Conservation (phyloP, 176 grass and related monocot genomes). For the Typha latifolia region DNA sequence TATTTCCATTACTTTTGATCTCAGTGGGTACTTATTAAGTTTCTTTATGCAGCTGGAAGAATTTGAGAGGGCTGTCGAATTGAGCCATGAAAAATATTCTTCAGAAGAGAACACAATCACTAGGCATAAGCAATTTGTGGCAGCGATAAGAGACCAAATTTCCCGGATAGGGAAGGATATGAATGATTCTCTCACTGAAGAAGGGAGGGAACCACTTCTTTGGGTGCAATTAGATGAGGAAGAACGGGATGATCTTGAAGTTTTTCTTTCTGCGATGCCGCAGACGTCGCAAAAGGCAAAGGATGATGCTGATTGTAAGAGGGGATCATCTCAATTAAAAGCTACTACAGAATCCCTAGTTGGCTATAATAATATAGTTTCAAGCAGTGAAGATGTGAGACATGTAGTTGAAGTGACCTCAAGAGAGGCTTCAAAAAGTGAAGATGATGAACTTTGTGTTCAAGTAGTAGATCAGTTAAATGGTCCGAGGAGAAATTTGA, state of each 20-base stretch:
- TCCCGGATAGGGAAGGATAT: conserved; percentile 38
- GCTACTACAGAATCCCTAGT: too few relatives aligned
- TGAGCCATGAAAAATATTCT: conserved; percentile 44
- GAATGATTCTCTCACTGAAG: conserved; percentile 35
- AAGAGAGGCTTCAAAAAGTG: conserved; percentile 33
- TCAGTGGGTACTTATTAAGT: too few relatives aligned
- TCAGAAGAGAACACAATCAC: conserved; percentile 44
- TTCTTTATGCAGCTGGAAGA: conserved; percentile 57
- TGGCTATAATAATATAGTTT: background rate
- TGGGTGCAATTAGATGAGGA: conserved; percentile 81
- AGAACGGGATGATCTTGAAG: conserved; percentile 62
- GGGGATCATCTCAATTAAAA: too few relatives aligned
- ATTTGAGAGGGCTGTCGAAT: conserved; percentile 62
- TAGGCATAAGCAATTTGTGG: conserved; percentile 62
- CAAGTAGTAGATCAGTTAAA: conserved; percentile 25
- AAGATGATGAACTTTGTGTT: conserved; percentile 20
- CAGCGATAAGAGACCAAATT: conserved; percentile 58
- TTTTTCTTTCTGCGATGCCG: conserved; percentile 65
- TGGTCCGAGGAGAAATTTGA: conserved; percentile 26
- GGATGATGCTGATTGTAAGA: conserved; percentile 7
- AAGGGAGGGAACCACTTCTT: conserved; percentile 30
- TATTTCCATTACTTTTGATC: background rate
- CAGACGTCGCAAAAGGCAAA: conserved; percentile 26
- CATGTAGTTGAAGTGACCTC: conserved; percentile 19
- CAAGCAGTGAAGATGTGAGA: conserved; percentile 17